Base-by-base conservation (phyloP, 202 grass and related monocot species). In the Schoenoplectus triqueter region DNA sequence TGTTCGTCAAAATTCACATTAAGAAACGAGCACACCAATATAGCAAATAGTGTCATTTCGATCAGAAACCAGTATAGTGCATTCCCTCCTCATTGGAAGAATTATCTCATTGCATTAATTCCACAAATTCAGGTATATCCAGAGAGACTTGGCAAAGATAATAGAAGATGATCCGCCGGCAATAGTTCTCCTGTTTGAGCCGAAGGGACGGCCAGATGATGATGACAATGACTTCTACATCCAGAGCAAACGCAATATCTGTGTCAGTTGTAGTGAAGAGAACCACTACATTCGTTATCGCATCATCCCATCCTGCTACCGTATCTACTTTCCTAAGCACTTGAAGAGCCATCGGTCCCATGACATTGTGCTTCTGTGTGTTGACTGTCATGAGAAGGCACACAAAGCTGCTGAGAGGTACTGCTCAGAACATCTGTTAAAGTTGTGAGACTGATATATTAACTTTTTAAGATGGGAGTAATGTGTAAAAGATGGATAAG, bases 241-340 rank as follows among this genome's bases (percentile, higher is more conserved):
- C 82, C 95, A 98, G 87, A 93, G 92, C 77, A 98, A 98, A 87
- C 94, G 90, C 87, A 98, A 98, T 88, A 98, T 98, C 21, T 98
- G 95, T 75, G 92, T 98, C 80, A 92, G 95, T 69, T 95, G 95
- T 87, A 92, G 95, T 64, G 91, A 98, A 90, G 90, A 90, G 66
- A 95, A 90, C 56, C 95, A 98, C 68, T 98, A 98, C 83, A 92
- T 98, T 73, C 90, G 95, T 66, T 98, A 98, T 64, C 92, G 92
- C 89, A 95, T 98, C 84, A 98, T 98, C 86, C 95, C 95, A 73
- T 98, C 95, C 40, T 98, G 95, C 89, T 98, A 98, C 59, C 88
- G 95, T 85, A 93, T 95, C 89, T 91, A 95, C 87, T 98, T 98
- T 86, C 92, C 95, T 41, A 92, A 98, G 87, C 92, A 98, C 89